Evolutionary conservation across 129 eudicot species (phyloP), one percentile per base, ranked within the genome.

Genomic region (Erigeron canadensis): DNA sequence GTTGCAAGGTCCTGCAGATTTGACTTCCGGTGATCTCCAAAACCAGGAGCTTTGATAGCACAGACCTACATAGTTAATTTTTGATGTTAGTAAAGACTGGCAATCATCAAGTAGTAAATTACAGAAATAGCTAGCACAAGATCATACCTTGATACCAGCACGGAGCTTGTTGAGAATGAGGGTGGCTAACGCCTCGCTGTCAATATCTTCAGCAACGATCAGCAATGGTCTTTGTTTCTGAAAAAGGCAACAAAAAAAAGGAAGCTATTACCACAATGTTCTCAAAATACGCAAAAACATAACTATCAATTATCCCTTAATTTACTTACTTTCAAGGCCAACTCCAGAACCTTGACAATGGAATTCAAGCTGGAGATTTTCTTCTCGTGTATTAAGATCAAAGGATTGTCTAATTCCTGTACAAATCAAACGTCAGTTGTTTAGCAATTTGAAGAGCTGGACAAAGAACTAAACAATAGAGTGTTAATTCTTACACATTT

Each of bases 371-470:
- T 85, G n/a, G 91, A 80, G 19, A 87, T 83, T 73, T 90, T 87
- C 75, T 90, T 90, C 80, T 90, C 88, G 40, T 90, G 86, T 41
- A 87, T 90, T 45, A 87, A 62, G 54, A 90, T 82, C 7, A 87
- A 83, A 58, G 94, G 90, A 70, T 90, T 91, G 3, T 90, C 96
- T 69, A 90, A 60, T 77, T 90, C 96, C 66, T 37, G 45, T 15
- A 47, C 4, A 47, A 47, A 6, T 4, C 10, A 15, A 23, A 57
- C 6, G 63, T 11, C 8, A 12, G 56, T 50, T 50, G 12, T 50
- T 11, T 50, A 50, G 17, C 56, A 6, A 15, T 50, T 11, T 11
- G 55, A 16, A 48, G 13, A 13, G n/a, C 17, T 11, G 12, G n/a
- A 12, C n/a, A 16, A 2, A 21, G 19, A 57, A 57, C 63, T 4